Evolutionary conservation across 164 flowering plant species (phyloP).

Genomic region (Dillenia suffruticosa): DNA sequence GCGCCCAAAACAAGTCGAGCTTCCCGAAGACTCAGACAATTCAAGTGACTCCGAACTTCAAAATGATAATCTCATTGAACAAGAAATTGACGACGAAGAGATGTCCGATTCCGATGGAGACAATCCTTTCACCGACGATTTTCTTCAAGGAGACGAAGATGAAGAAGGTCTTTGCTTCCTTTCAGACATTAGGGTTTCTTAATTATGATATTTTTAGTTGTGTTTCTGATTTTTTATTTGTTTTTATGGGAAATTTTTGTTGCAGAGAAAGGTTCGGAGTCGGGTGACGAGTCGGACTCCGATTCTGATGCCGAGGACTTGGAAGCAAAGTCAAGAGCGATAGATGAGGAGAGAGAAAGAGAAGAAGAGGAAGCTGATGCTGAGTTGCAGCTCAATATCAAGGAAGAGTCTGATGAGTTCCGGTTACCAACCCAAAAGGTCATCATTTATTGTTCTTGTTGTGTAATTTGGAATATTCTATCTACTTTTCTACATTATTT

Average conservation of each 20-base stretch:
- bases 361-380: slow-evolving; percentile 49
- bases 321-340: slow-evolving; percentile 44
- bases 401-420: slow-evolving; percentile 78
- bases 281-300: slow-evolving; percentile 25
- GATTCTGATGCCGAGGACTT: slow-evolving; percentile 45
- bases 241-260: background rate
- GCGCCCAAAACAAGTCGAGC: slow-evolving; percentile 4
- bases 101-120: slow-evolving; percentile 48
- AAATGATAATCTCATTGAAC: no score
- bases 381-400: slow-evolving; percentile 70
- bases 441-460: background rate
- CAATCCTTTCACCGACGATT: slow-evolving; percentile 60
- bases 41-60: background rate
- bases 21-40: slow-evolving; percentile 7
- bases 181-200: background rate
- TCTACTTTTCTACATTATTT: no score
- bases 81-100: slow-evolving; percentile 18
- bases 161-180: slow-evolving; percentile 19
- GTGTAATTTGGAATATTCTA: background rate
- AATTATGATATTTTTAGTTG: background rate
- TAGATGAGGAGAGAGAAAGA: slow-evolving; percentile 45
- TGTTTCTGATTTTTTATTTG: background rate
- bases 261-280: slow-evolving; percentile 33
- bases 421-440: slow-evolving; percentile 83
- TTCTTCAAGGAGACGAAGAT: slow-evolving; percentile 61